These are phyloP conservation scores for Alisma plantagoaquatica DNA, from an alignment of 106 monocot species.

Conservation along the genomic window DNA sequence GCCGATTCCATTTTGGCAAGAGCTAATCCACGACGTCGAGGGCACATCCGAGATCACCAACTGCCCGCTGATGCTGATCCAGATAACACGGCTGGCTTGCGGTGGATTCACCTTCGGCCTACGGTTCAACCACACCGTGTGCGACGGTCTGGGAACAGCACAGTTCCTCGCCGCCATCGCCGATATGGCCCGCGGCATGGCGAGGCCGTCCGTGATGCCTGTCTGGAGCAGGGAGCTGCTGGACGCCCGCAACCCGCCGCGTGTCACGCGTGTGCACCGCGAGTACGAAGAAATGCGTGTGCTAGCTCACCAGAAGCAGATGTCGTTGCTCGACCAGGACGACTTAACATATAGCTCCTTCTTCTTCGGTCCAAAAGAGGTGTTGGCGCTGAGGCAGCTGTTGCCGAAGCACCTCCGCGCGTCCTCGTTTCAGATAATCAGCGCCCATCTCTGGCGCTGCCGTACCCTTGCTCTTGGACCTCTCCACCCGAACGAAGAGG, in stretches of 20 bases:
- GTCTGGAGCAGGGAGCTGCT: constrained; percentile 31
- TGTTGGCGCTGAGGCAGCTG: constrained; percentile 11
- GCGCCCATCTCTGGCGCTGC: constrained; percentile 37
- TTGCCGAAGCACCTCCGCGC: constrained; percentile 23
- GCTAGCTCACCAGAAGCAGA: constrained; percentile 18
- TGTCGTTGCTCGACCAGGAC: constrained; percentile 15
- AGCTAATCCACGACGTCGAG: constrained; percentile 35
- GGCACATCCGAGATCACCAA: constrained; percentile 28
- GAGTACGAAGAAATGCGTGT: constrained; percentile 37
- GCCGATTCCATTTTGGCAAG: constrained; percentile 46
- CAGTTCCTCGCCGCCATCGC: constrained; percentile 44
- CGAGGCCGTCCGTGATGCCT: constrained; percentile 14
- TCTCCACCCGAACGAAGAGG: constrained; percentile 28
- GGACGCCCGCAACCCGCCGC: too few species aligned
- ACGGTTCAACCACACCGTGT: constrained; percentile 52
- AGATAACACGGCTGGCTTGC: constrained; percentile 21
- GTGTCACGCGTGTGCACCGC: too few species aligned
- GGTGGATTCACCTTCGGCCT: too few species aligned
- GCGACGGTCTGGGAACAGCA: constrained; percentile 43
- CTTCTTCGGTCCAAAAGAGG: constrained; percentile 32
- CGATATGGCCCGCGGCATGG: constrained; percentile 26
- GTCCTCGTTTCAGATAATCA: constrained; percentile 41
- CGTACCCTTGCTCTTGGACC: constrained; percentile 35
- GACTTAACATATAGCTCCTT: constrained; percentile 36
- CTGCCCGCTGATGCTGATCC: constrained; percentile 42